Conservation (phyloP, 345 rosid genomes). For the Garcia nutans region DNA sequence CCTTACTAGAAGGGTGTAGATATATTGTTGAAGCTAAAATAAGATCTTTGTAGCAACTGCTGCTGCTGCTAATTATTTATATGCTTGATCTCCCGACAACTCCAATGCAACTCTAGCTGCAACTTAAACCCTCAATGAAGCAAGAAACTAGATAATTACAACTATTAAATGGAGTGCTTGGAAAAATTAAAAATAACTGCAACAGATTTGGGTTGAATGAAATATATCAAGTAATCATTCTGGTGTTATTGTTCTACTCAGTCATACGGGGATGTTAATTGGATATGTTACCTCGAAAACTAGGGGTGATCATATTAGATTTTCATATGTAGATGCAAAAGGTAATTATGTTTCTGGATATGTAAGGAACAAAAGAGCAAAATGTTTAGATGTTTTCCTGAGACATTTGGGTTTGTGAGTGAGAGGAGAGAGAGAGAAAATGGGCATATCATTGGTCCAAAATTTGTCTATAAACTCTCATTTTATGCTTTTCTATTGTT, state of each 20-base stretch:
- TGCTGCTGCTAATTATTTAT: background rate
- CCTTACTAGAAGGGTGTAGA: background rate
- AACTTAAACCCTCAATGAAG: background rate
- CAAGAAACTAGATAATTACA: background rate
- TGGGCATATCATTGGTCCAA: background rate
- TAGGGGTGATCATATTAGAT: background rate
- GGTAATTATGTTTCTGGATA: background rate
- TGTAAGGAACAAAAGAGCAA: background rate
- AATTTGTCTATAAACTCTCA: background rate
- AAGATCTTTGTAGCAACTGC: background rate
- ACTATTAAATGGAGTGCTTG: background rate
- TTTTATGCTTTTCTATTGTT: slow-evolving; percentile 13
- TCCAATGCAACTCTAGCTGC: background rate
- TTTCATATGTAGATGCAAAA: background rate
- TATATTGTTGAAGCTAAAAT: background rate
- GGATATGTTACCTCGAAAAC: background rate
- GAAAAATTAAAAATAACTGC: background rate
- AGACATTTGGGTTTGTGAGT: background rate
- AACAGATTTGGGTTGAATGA: background rate
- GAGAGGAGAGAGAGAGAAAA: background rate
- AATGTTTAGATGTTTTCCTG: background rate
- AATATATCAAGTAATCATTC: background rate
- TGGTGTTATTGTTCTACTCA: background rate
- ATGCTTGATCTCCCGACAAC: background rate
- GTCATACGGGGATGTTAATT: background rate